A percentile compares a stretch with the other conserved stretches of the same genome.
Evolutionary conservation across 1,139 yeast species (phyloP).

Genomic region (Pneumocystis oryctolagi): DNA sequence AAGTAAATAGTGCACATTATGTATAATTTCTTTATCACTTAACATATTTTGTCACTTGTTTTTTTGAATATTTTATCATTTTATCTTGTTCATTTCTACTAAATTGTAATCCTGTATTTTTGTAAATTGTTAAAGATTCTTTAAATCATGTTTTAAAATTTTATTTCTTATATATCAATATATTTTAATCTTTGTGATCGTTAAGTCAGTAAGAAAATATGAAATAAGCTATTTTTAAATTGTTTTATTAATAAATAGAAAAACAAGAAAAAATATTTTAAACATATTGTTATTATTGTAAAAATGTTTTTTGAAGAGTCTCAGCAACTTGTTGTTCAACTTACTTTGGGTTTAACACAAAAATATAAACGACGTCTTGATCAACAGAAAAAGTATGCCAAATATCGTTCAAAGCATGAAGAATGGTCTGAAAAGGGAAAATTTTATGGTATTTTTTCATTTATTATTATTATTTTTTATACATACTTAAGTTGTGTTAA

Average conservation of each 20-base stretch:
- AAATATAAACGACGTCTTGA: background rate
- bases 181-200: background rate
- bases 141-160: background rate
- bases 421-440: background rate
- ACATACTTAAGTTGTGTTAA: background rate
- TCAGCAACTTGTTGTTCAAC: background rate
- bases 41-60: background rate
- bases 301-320: background rate
- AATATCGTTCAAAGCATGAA: background rate
- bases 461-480: background rate
- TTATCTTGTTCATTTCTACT: background rate
- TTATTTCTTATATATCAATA: background rate
- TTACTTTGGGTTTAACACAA: background rate
- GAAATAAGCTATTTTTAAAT: background rate
- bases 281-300: background rate
- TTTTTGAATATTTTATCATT: background rate
- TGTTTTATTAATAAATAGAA: background rate
- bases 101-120: background rate
- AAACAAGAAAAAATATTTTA: background rate
- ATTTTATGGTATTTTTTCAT: background rate
- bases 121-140: background rate
- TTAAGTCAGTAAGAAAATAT: background rate
- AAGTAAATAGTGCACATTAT: background rate
- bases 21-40: background rate
- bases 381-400: background rate